Percentiles rank a stretch among this genome's conserved stretches.
These are phyloP conservation scores for Xylaria sp. DNA, from an alignment of 2,329 filamentous ascomycete genomes.

Conservation along the genomic window DNA sequence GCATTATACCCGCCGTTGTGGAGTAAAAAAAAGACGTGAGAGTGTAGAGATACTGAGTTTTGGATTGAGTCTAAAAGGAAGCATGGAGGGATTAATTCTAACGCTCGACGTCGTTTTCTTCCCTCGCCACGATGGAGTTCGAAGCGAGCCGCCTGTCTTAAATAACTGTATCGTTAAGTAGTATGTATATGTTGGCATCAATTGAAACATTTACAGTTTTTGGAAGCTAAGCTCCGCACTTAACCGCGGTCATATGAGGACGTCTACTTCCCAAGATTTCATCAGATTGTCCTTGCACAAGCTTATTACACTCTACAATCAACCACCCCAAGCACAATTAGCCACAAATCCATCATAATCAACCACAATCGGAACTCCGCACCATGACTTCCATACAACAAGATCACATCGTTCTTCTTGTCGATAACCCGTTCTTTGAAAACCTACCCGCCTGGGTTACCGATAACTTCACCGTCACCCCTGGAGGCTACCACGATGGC, in stretches of 20 bases:
- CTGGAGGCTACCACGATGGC: neutral
- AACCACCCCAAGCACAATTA: neutral
- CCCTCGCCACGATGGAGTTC: neutral
- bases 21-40: neutral
- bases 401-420: neutral
- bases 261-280: neutral
- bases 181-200: conserved; percentile 36
- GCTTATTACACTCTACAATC: too few relatives aligned
- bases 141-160: conserved; percentile 15
- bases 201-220: conserved; percentile 24
- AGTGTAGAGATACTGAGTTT: conserved; percentile 10
- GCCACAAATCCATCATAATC: neutral
- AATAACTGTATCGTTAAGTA: conserved; percentile 42
- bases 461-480: neutral
- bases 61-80: conserved; percentile 1
- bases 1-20: neutral
- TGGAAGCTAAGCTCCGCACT: neutral
- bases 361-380: too few relatives aligned
- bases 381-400: neutral
- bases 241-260: neutral
- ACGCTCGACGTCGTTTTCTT: conserved; percentile 3
- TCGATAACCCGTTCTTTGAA: neutral
- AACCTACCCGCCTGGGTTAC: neutral
- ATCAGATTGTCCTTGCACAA: neutral
- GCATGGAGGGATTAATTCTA: conserved; percentile 12